phyloP scores from a whole-genome alignment of 1,284 basidiomycete species.

The Leccinum brunneo-olivaceum region DNA sequence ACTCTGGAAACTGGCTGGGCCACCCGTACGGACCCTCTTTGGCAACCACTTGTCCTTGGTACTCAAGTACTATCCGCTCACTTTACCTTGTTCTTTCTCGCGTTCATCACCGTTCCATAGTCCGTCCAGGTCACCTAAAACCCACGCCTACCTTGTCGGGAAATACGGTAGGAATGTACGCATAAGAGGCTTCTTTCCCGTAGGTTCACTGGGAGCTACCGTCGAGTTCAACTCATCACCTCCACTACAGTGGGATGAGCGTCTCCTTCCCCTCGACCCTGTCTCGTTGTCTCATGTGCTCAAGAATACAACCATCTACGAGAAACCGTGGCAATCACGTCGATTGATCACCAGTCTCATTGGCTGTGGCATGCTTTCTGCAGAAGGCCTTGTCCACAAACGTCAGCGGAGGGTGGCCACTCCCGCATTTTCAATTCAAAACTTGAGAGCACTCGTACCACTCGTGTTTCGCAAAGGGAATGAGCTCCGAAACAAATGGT shows the following conservation, averaged over 20 bases:
- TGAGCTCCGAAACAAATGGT: constrained; percentile 58
- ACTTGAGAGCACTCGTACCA: constrained; percentile 62
- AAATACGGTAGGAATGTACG: constrained; percentile 55
- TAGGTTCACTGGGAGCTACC: constrained; percentile 31
- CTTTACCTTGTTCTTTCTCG: background rate
- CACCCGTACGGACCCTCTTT: constrained; percentile 43
- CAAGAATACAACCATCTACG: constrained; percentile 62
- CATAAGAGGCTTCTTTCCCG: constrained; percentile 58
- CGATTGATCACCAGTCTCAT: constrained; percentile 66
- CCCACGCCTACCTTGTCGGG: constrained; percentile 46
- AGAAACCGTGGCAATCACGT: constrained; percentile 76
- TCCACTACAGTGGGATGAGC: constrained; percentile 59
- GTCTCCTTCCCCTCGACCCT: constrained; percentile 71
- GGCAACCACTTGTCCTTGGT: constrained; percentile 48
- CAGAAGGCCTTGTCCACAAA: constrained; percentile 68
- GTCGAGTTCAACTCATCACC: constrained; percentile 7
- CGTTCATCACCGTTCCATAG: constrained; percentile 31
- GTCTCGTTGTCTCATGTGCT: constrained; percentile 62
- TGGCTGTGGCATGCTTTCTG: constrained; percentile 70
- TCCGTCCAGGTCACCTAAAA: constrained; percentile 46
- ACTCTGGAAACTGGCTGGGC: constrained; percentile 51
- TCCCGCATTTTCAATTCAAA: constrained; percentile 73
- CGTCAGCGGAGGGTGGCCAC: constrained; percentile 69
- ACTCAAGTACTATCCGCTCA: constrained; percentile 43
- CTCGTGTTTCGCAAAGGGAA: constrained; percentile 62